Base-by-base conservation (phyloP, 192 early-diverging fungal species). In the Hyaloraphidium curvatum region DNA sequence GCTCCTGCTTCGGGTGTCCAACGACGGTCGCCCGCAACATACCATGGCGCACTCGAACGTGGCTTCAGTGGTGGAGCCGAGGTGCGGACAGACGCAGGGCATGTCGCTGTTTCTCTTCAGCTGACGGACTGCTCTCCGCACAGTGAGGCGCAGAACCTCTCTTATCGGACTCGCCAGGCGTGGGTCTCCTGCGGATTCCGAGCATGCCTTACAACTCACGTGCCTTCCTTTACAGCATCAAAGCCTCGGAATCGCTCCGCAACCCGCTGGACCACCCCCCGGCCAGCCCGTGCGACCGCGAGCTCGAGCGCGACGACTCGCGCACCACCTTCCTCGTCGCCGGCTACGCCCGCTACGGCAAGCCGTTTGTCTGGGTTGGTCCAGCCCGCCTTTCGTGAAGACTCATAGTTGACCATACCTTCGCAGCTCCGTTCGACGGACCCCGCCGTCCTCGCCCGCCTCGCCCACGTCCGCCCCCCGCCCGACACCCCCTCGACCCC, bases 361-460 rank as follows among this genome's bases (percentile, higher is more conserved):
- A 78, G 31, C 80, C 80, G 19, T 82, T 79, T 55, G 80, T 82
- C 31, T 82, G 80, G 80, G 72, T 74, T 66, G 29, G 64, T 63
- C 25, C 7, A 4, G 23, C 9, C 19, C 7, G 4, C 5, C 43
- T 19, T 7, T 25, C 43, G 9, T 48, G 17, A 11, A 11, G n/a
- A n/a, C n/a, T n/a, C n/a, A n/a, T n/a, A n/a, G 7, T n/a, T 37
- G 7, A 37, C 33, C 33, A 37, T n/a, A 37, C 33, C 9, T 37
- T 7, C n/a, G 9, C 9, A 37, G n/a, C 33, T 7, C n/a, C 33
- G n/a, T 37, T n/a, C 7, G 9, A 7, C 33, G 33, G n/a, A 7
- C 33, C n/a, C 7, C 7, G n/a, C 33, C 33, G 7, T 37, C 33
- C 43, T 48, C 7, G 5, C 43, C 25, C 23, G 11, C 7, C 7